Evolutionary conservation across 1,284 basidiomycete species (phyloP), one percentile per base, ranked within the genome.

Genomic region (Ganoderma meredithae): DNA sequence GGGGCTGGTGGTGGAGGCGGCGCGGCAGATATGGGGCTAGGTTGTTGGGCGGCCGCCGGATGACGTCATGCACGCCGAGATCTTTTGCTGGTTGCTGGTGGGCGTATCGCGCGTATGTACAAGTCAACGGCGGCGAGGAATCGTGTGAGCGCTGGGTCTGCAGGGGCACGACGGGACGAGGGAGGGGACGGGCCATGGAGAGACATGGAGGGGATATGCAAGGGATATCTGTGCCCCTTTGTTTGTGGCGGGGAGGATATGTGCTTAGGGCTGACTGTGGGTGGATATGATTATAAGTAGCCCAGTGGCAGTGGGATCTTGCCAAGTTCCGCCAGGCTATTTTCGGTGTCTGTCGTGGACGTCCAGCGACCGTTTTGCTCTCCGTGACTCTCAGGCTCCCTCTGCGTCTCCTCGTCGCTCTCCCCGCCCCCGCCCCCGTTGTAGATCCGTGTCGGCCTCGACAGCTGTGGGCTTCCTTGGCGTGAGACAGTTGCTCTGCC

Each of bases 11-110:
- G 82, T 84, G 13, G 79, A 85, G 65, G 81, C 85, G 5, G 86
- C 89, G 31, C 84, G 82, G 76, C 77, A 83, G 72, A 83, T 89
- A 59, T 88, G 87, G 85, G 71, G 63, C 43, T 69, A 65, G 65
- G 44, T 47, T 15, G 44, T 47, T 22, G 47, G 70, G 13, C 25
- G 61, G 52, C 13, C 31, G 27, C 25, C 4, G 8, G 52, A 55
- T 55, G 52, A 55, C 52, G 31, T 33, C 52, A 55, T 31, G 44
- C 22, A 47, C 44, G 44, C 47, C 22, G 47, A 25, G 12, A 25
- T 49, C 47, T 49, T 49, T 25, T 49, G 47, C 25, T 49, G 47
- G 47, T 49, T 17, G 27, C 27, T 25, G 47, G 5, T 13, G 13
- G 31, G 13, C 27, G 17, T 55, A 19, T 55, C 12, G 39, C 15